Percentiles rank a stretch among this genome's conserved stretches.
phyloP scores from a whole-genome alignment of 352 stramenopile genomes.

The Globisporangium iwayamae region DNA sequence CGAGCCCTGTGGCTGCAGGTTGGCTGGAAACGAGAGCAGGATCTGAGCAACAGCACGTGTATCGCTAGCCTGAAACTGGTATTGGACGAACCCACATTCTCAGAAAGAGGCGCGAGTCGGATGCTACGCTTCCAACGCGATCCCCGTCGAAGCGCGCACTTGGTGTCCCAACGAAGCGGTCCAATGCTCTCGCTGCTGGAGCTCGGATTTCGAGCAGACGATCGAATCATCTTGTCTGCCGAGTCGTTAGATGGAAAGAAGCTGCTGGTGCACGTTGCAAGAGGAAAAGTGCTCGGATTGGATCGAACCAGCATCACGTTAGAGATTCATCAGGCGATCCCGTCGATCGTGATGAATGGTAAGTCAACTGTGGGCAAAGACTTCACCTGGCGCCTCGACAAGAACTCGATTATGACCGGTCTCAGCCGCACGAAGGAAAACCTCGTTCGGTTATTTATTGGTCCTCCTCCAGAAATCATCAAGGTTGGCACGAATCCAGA shows the following conservation, averaged over 20 bases:
- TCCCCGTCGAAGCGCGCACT: conserved; percentile 17
- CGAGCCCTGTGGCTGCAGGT: conserved; percentile 64
- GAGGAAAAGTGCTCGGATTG: conserved; percentile 46
- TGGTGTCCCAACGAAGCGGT: not conserved
- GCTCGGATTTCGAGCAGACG: conserved; percentile 58
- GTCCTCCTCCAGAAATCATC: conserved; percentile 39
- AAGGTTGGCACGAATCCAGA: conserved; percentile 30
- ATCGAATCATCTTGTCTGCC: conserved; percentile 69
- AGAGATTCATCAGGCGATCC: conserved; percentile 55
- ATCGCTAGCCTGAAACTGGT: conserved; percentile 53
- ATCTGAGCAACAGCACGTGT: conserved; percentile 47
- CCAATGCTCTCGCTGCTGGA: conserved; percentile 38
- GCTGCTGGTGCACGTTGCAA: conserved; percentile 61
- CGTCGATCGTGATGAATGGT: conserved; percentile 49
- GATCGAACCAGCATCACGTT: conserved; percentile 44
- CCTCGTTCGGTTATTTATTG: conserved; percentile 69
- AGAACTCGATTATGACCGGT: conserved; percentile 64
- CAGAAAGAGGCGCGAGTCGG: conserved; percentile 33
- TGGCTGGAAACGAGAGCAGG: conserved; percentile 53
- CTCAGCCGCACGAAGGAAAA: conserved; percentile 74
- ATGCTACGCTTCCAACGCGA: conserved; percentile 54
- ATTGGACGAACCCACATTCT: conserved; percentile 29
- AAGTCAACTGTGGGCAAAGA: conserved; percentile 54
- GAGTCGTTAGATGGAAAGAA: conserved; percentile 65
- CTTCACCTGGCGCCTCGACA: conserved; percentile 77